phyloP scores from a whole-genome alignment of 2,329 filamentous ascomycete genomes.

The Thelonectria discophora region DNA sequence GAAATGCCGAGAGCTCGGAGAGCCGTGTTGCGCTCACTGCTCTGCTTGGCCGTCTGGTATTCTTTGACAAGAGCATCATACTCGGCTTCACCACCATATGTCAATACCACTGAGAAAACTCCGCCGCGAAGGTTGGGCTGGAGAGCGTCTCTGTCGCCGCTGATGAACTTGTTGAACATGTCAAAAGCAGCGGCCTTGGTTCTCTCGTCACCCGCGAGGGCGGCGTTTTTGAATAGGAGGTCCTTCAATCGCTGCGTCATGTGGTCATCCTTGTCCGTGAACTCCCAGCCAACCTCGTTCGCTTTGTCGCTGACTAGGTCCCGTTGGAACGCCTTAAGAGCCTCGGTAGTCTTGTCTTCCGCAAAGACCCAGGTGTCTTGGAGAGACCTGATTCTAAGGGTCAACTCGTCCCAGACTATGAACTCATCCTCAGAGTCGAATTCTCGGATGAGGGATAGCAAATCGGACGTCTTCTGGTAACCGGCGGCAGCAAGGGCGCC shows the following conservation, averaged over 20 bases:
- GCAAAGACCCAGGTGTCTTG: conserved; percentile 85
- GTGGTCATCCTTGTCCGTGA: conserved; percentile 85
- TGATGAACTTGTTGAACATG: conserved; percentile 87
- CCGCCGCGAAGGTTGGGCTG: conserved; percentile 91
- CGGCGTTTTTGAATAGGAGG: conserved; percentile 86
- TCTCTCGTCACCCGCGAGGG: conserved; percentile 79
- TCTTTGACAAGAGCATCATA: conserved; percentile 43
- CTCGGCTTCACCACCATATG: conserved; percentile 77
- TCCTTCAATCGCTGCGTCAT: conserved; percentile 95
- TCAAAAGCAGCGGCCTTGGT: conserved; percentile 84
- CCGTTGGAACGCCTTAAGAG: conserved; percentile 83
- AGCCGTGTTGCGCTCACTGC: conserved; percentile 90
- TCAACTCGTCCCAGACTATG: conserved; percentile 94
- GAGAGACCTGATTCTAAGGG: conserved; percentile 79
- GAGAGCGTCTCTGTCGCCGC: conserved; percentile 81
- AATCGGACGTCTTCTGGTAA: conserved; percentile 91
- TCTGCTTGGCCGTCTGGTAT: conserved; percentile 64
- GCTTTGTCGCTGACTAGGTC: conserved; percentile 81
- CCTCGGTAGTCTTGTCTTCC: conserved; percentile 75
- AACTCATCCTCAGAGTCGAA: conserved; percentile 87
- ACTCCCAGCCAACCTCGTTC: conserved; percentile 88
- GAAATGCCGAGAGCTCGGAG: conserved; percentile 84
- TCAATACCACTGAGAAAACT: conserved; percentile 85
- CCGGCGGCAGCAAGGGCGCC: conserved; percentile 89
- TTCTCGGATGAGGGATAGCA: conserved; percentile 84